These are phyloP conservation scores for Aspergillus quadrilineatus DNA, from an alignment of 2,329 filamentous ascomycete genomes.

Conservation along the genomic window DNA sequence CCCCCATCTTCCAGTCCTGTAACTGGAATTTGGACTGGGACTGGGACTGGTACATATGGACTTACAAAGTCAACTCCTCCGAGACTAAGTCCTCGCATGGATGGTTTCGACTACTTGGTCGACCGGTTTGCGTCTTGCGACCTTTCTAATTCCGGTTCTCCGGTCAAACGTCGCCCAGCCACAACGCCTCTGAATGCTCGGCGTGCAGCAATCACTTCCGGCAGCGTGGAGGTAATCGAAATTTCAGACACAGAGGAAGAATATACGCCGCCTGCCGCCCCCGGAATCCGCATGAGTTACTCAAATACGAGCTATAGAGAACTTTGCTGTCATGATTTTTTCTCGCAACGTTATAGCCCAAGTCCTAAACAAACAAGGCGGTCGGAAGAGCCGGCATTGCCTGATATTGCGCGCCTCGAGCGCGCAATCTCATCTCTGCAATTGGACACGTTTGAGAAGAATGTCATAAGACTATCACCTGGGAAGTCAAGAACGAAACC, in stretches of 20 bases:
- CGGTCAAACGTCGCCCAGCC: slow-evolving; percentile 25
- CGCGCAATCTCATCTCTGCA: slow-evolving; percentile 21
- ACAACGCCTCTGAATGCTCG: slow-evolving; percentile 12
- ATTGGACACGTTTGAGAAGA: slow-evolving; percentile 12
- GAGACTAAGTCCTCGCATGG: slow-evolving; percentile 4
- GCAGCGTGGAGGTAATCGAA: slow-evolving; percentile 15
- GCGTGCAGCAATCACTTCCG: slow-evolving; percentile 6
- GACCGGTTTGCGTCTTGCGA: slow-evolving; percentile 28
- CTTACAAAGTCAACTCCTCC: slow-evolving; percentile 15
- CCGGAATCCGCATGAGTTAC: slow-evolving; percentile 25
- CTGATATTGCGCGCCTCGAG: slow-evolving; percentile 20
- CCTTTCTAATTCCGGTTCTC: slow-evolving; percentile 20
- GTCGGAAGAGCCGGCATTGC: neutral
- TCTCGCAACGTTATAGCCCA: neutral
- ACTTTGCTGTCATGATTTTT: neutral
- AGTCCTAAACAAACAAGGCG: slow-evolving; percentile 2
- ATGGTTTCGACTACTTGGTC: slow-evolving; percentile 27
- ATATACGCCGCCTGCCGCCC: slow-evolving; percentile 3
- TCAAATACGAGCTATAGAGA: slow-evolving; percentile 22
- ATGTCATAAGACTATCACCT: neutral
- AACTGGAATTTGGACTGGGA: neutral
- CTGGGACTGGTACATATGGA: slow-evolving; percentile 1
- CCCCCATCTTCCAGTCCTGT: slow-evolving; percentile 13
- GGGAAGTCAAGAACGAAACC: slow-evolving; percentile 13
- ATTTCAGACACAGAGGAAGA: slow-evolving; percentile 10